These are phyloP conservation scores for Chlorella sp. DNA, from an alignment of 139 green algal species.

Conservation along the genomic window DNA sequence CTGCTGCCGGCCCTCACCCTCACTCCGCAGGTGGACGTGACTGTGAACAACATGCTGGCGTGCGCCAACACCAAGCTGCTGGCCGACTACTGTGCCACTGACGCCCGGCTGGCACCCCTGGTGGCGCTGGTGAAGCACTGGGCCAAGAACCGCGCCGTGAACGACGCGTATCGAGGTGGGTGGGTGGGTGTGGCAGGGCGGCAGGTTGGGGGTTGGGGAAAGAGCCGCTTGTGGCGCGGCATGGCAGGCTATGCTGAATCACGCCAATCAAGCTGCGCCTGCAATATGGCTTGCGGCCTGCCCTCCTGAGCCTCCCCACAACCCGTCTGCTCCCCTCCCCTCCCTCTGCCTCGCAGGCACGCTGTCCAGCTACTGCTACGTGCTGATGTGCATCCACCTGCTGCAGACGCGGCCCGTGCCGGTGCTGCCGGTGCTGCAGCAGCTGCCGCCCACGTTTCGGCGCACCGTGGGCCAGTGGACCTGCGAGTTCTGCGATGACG, in stretches of 20 bases:
- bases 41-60: slow-evolving; percentile 89
- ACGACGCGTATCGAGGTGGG: slow-evolving; percentile 82
- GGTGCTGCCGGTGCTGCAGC: slow-evolving; percentile 87
- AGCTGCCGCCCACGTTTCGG: slow-evolving; percentile 53
- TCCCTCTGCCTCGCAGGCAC: slow-evolving; percentile 55
- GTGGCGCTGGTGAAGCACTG: slow-evolving; percentile 90
- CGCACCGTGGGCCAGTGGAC: slow-evolving; percentile 58
- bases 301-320: neutral
- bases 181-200: too few species aligned
- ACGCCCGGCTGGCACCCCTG: slow-evolving; percentile 81
- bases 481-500: slow-evolving; percentile 78
- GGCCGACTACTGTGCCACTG: slow-evolving; percentile 75
- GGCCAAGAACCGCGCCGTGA: slow-evolving; percentile 85
- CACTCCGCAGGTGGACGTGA: slow-evolving; percentile 70
- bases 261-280: too few species aligned
- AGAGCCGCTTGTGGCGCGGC: too few species aligned
- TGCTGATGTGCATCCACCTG: slow-evolving; percentile 91
- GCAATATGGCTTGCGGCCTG: too few species aligned
- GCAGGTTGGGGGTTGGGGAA: too few species aligned
- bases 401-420: slow-evolving; percentile 76
- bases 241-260: too few species aligned
- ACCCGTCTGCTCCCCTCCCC: neutral
- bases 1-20: neutral
- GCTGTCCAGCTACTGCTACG: slow-evolving; percentile 92
- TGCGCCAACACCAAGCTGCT: slow-evolving; percentile 90